Evolutionary conservation across 2,329 filamentous ascomycete genomes (phyloP).

Genomic region (Epichloe scottii): DNA sequence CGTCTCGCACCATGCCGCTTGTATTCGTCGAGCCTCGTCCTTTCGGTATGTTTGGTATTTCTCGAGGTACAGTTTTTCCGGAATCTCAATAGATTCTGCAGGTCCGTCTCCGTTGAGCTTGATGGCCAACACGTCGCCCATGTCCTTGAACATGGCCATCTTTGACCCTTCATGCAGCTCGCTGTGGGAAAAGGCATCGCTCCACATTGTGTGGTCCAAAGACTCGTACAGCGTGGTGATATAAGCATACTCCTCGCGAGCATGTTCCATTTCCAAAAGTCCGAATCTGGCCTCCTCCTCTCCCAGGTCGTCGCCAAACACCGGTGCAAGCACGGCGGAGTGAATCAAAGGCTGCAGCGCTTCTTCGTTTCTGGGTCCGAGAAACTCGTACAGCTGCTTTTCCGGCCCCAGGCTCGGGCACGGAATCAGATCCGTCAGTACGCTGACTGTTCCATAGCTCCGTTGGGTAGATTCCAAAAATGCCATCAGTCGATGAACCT

Average conservation of each 20-base stretch:
- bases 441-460: slow-evolving; percentile 43
- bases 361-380: slow-evolving; percentile 20
- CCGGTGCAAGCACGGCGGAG: slow-evolving; percentile 16
- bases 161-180: slow-evolving; percentile 23
- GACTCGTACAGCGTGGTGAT: slow-evolving; percentile 35
- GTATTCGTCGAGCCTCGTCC: slow-evolving; percentile 33
- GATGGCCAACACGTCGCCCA: slow-evolving; percentile 38
- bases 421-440: slow-evolving; percentile 27
- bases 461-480: slow-evolving; percentile 50
- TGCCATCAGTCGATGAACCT: slow-evolving; percentile 49
- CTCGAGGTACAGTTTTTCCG: slow-evolving; percentile 39
- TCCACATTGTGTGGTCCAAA: slow-evolving; percentile 36
- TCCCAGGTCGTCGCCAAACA: slow-evolving; percentile 18
- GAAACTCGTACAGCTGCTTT: slow-evolving; percentile 31
- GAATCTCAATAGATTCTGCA: slow-evolving; percentile 34
- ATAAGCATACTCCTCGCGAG: slow-evolving; percentile 21
- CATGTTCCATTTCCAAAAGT: slow-evolving; percentile 28
- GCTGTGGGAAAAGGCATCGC: slow-evolving; percentile 25
- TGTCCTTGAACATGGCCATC: slow-evolving; percentile 31
- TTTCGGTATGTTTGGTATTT: slow-evolving; percentile 35
- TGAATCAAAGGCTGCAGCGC: slow-evolving; percentile 20
- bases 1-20: slow-evolving; percentile 22
- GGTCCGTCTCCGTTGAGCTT: slow-evolving; percentile 30
- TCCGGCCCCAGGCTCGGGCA: slow-evolving; percentile 22
- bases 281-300: slow-evolving; percentile 26